Conservation (phyloP, 2,329 filamentous ascomycete genomes). For the Pseudocercospora eumusae region DNA sequence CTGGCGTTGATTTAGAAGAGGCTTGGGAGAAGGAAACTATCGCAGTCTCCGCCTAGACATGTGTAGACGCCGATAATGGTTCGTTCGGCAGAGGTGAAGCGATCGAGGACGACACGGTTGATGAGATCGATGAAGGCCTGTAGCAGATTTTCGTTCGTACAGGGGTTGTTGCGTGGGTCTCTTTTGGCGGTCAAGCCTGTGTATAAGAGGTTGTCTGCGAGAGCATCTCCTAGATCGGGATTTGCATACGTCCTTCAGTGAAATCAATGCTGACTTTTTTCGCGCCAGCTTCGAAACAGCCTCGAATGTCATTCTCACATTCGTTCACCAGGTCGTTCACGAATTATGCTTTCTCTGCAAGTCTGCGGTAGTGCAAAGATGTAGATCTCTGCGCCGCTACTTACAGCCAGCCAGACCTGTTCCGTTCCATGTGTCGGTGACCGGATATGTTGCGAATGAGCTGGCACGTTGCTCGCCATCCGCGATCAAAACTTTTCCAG, state of each 20-base stretch:
- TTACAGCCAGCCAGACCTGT: neutral
- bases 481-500: neutral
- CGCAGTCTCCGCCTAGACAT: too few species aligned
- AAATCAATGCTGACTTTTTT: neutral
- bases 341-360: neutral
- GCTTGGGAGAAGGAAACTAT: too few species aligned
- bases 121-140: too few species aligned
- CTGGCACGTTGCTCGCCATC: neutral
- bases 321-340: neutral
- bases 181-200: too few species aligned
- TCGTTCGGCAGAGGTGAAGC: too few species aligned
- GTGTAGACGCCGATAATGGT: too few species aligned
- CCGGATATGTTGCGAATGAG: neutral
- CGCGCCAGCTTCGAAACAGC: neutral
- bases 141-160: too few species aligned
- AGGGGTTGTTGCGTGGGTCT: too few species aligned
- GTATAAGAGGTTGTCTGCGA: too few species aligned
- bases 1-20: too few species aligned
- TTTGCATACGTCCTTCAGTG: neutral
- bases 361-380: neutral
- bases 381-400: neutral
- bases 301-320: neutral
- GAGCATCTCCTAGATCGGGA: too few species aligned
- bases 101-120: too few species aligned
- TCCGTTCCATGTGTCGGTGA: neutral